phyloP scores from a whole-genome alignment of 2,329 filamentous ascomycete genomes.

The Pseudopithomyces maydicus region DNA sequence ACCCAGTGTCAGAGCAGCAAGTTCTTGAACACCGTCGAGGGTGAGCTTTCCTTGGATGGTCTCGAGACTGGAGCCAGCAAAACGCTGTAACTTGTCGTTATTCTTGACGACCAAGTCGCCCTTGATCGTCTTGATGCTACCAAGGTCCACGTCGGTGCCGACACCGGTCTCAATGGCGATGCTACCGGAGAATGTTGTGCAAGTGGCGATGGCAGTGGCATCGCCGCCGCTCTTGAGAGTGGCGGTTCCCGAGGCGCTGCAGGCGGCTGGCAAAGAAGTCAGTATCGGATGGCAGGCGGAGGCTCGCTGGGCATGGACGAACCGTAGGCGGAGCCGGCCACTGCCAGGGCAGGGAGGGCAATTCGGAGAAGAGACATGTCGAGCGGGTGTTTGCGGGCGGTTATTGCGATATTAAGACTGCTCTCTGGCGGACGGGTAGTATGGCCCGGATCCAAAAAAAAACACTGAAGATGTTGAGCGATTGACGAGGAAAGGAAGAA shows the following conservation, averaged over 20 bases:
- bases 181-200: constrained; percentile 71
- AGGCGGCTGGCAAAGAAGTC: constrained; percentile 33
- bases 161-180: constrained; percentile 66
- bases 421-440: constrained; percentile 31
- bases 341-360: constrained; percentile 61
- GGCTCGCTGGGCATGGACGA: constrained; percentile 42
- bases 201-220: constrained; percentile 63
- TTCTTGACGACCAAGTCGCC: constrained; percentile 59
- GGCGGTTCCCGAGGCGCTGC: constrained; percentile 53
- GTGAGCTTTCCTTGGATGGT: constrained; percentile 73
- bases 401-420: constrained; percentile 45
- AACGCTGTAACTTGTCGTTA: constrained; percentile 65
- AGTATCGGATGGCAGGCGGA: constrained; percentile 21
- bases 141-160: constrained; percentile 64
- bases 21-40: constrained; percentile 69
- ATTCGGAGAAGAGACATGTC: constrained; percentile 60
- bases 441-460: constrained; percentile 35
- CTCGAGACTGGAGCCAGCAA: constrained; percentile 66
- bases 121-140: constrained; percentile 64
- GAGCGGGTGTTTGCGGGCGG: constrained; percentile 23
- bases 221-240: constrained; percentile 67
- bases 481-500: constrained; percentile 46
- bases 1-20: constrained; percentile 71
- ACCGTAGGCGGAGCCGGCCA: constrained; percentile 58
- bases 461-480: constrained; percentile 37